Conservation (phyloP, 1,284 basidiomycete genomes). For the Sparassis latifolia region DNA sequence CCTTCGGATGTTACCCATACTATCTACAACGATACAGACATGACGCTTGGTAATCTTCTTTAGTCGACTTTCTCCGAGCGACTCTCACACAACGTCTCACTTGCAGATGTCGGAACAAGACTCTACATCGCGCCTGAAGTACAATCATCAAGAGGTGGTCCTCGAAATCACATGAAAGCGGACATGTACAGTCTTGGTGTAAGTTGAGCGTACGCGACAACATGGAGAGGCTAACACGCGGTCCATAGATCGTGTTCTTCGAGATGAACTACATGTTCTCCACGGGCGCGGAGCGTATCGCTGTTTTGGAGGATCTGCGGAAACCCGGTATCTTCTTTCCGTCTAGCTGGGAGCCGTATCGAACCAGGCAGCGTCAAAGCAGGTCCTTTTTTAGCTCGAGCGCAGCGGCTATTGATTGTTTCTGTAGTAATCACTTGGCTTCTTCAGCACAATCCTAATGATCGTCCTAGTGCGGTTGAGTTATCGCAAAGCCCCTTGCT, state of each 20-base stretch:
- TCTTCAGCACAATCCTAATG: constrained; percentile 79
- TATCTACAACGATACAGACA: constrained; percentile 47
- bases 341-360: constrained; percentile 59
- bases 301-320: constrained; percentile 75
- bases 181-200: constrained; percentile 95
- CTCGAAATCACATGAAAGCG: constrained; percentile 76
- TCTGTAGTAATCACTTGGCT: constrained; percentile 70
- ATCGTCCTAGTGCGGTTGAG: constrained; percentile 80
- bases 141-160: constrained; percentile 53
- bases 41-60: constrained; percentile 59
- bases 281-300: constrained; percentile 85
- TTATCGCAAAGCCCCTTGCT: constrained; percentile 78
- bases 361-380: constrained; percentile 65
- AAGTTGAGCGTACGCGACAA: constrained; percentile 17
- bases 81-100: constrained; percentile 3
- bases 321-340: constrained; percentile 75
- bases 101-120: constrained; percentile 81
- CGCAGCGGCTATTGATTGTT: constrained; percentile 1
- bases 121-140: constrained; percentile 93
- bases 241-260: constrained; percentile 83
- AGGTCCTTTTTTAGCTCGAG: constrained; percentile 18
- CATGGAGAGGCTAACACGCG: no score
- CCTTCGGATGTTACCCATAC: constrained; percentile 53
- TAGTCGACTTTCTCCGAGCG: background rate
- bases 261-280: constrained; percentile 92